Evolutionary conservation across 192 early-diverging fungal genomes (phyloP).

Genomic region (Umbelopsis ramanniana): DNA sequence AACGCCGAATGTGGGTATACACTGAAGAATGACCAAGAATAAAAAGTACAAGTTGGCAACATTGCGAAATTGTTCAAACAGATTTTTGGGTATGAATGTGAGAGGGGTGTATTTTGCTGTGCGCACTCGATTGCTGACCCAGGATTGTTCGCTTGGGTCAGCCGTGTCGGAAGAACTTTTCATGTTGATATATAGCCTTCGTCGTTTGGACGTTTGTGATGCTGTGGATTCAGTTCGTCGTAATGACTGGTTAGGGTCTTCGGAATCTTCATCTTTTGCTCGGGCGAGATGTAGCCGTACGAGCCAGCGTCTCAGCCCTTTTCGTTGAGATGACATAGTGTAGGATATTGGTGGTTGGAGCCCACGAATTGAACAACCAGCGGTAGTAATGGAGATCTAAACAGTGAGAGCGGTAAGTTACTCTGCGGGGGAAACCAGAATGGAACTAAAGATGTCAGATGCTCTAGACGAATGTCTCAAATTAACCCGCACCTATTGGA

Average conservation of each 20-base stretch:
- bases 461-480: constrained; percentile 14
- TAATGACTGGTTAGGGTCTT: constrained; percentile 13
- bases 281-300: constrained; percentile 6
- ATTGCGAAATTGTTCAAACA: constrained; percentile 96
- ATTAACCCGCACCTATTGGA: constrained; percentile 12
- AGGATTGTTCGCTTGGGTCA: constrained; percentile 41
- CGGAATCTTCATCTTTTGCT: constrained; percentile 4
- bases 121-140: constrained; percentile 73
- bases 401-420: background rate
- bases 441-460: background rate
- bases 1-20: constrained; percentile 54
- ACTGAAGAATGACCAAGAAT: constrained; percentile 85
- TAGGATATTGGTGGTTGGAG: background rate
- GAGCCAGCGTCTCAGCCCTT: background rate
- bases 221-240: constrained; percentile 34
- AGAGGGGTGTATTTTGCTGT: constrained; percentile 92
- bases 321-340: constrained; percentile 11
- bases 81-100: constrained; percentile 92
- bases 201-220: constrained; percentile 38
- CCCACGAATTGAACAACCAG: background rate
- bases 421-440: background rate
- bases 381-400: background rate
- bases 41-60: constrained; percentile 97
- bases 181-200: constrained; percentile 47
- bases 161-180: constrained; percentile 24